Base-by-base conservation (phyloP, 208 protist species). In the Porcisia hertigi region DNA sequence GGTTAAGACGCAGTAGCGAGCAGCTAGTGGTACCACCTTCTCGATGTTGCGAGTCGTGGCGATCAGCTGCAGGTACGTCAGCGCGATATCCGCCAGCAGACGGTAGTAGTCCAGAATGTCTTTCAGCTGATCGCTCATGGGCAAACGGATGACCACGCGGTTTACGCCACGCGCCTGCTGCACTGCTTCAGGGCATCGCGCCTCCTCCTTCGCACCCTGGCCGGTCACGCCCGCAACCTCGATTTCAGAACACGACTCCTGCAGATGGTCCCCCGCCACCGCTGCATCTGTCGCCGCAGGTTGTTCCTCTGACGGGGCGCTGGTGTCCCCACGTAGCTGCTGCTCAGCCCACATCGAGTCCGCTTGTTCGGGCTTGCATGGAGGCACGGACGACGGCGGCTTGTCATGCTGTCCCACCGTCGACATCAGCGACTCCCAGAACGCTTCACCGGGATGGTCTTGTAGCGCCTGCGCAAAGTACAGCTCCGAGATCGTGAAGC, bases 81-180 rank as follows among this genome's bases (percentile, higher is more conserved):
- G 63, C 11, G 80, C 75, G 55, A 77, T 80, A 67, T 80, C 75
- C 14, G 54, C 58, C 20, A 79, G 57, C 74, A 80, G 54, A 5
- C 80, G 66, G 12, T 54, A 58, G 71, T 73, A 80, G 59, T 75
- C 71, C 45, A 80, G 47, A 36, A 80, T 54, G 36, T 72, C 69
- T 4, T 57, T 59, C 16, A 84, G 64, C n/a, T 41, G 14, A 57
- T 73, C 45, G 52, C 73, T 65, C 12, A 80, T 36, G 23, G 71
- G 75, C 7, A 84, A 70, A 1, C 12, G 60, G 9, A 80, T 62
- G 45, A 49, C 9, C 45, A 9, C 3, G 45, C 45, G 45, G 45
- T 49, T 49, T 3, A 12, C 45, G 9, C 45, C n/a, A n/a, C n/a
- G n/a, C n/a, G n/a, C n/a, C n/a, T n/a, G n/a, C n/a, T n/a, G n/a